Conservation (phyloP, 768 basidiomycete species). For the Podaxis pistillaris region DNA sequence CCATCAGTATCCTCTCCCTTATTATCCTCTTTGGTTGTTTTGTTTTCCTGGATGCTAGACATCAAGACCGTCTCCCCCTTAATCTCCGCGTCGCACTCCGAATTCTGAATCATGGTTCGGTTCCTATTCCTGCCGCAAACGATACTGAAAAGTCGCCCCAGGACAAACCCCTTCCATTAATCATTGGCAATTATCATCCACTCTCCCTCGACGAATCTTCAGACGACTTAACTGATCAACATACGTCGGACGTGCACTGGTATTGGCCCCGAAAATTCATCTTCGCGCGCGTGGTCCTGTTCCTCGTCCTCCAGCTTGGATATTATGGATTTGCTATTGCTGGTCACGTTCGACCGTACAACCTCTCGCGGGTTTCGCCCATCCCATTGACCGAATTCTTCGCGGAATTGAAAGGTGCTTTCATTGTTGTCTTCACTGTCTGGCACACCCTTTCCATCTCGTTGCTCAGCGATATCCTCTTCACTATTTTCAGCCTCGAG, state of each 20-base stretch:
- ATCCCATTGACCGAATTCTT: background rate
- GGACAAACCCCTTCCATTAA: slow-evolving; percentile 5
- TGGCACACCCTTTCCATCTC: slow-evolving; percentile 5
- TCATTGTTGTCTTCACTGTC: slow-evolving; percentile 1
- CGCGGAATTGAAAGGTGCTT: slow-evolving; percentile 4
- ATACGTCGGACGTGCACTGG: background rate
- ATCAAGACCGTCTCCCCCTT: background rate
- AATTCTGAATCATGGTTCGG: slow-evolving; percentile 4
- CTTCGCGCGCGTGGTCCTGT: background rate
- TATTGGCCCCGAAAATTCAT: slow-evolving; percentile 9
- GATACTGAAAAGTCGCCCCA: background rate
- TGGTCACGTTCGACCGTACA: background rate
- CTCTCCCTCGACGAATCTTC: background rate
- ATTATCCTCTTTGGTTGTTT: background rate
- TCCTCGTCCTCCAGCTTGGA: background rate
- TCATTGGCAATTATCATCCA: background rate
- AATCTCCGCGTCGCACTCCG: background rate
- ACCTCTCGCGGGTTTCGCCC: background rate
- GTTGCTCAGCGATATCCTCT: background rate
- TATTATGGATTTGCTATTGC: slow-evolving; percentile 5
- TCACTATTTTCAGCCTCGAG: slow-evolving; percentile 9
- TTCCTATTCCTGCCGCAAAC: background rate
- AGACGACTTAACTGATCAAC: background rate
- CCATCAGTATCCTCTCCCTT: background rate
- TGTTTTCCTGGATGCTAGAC: background rate